Conservation (phyloP, 2,329 filamentous ascomycete species). For the Grosmannia huntii region DNA sequence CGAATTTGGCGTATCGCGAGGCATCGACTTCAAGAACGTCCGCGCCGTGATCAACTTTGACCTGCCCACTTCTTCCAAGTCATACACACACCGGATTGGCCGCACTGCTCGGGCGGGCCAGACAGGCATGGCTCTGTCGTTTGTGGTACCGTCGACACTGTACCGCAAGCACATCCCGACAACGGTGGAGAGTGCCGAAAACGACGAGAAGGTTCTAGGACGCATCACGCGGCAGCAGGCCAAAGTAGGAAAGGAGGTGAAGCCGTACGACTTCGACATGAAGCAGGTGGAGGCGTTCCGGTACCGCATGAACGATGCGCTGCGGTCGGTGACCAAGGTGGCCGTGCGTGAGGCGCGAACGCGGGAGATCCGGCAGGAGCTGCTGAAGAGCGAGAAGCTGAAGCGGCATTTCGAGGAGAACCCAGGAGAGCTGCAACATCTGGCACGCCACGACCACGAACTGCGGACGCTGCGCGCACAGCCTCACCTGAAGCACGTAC, state of each 20-base stretch:
- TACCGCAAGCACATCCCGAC: slow-evolving; percentile 89
- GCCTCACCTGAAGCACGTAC: slow-evolving; percentile 84
- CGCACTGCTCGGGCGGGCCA: slow-evolving; percentile 85
- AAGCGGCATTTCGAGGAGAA: slow-evolving; percentile 97
- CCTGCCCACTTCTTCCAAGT: slow-evolving; percentile 74
- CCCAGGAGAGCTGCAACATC: slow-evolving; percentile 63
- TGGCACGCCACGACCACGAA: slow-evolving; percentile 83
- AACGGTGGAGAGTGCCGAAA: slow-evolving; percentile 57
- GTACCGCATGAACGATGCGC: slow-evolving; percentile 86
- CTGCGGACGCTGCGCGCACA: slow-evolving; percentile 72
- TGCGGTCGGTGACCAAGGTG: slow-evolving; percentile 79
- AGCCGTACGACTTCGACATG: slow-evolving; percentile 92
- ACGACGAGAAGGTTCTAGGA: slow-evolving; percentile 73
- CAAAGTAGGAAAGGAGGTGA: slow-evolving; percentile 66
- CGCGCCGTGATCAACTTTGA: slow-evolving; percentile 95
- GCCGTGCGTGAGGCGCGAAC: slow-evolving; percentile 83
- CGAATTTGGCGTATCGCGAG: slow-evolving; percentile 90
- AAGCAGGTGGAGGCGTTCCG: slow-evolving; percentile 85
- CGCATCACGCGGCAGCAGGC: slow-evolving; percentile 74
- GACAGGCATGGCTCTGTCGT: slow-evolving; percentile 89
- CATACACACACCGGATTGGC: slow-evolving; percentile 94
- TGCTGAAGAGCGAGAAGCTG: slow-evolving; percentile 87
- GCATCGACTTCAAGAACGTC: slow-evolving; percentile 95
- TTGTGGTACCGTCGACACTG: slow-evolving; percentile 70
- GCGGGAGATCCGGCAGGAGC: slow-evolving; percentile 74